These are phyloP conservation scores for Elsinoe perseae DNA, from an alignment of 2,329 filamentous ascomycete genomes.

Conservation along the genomic window DNA sequence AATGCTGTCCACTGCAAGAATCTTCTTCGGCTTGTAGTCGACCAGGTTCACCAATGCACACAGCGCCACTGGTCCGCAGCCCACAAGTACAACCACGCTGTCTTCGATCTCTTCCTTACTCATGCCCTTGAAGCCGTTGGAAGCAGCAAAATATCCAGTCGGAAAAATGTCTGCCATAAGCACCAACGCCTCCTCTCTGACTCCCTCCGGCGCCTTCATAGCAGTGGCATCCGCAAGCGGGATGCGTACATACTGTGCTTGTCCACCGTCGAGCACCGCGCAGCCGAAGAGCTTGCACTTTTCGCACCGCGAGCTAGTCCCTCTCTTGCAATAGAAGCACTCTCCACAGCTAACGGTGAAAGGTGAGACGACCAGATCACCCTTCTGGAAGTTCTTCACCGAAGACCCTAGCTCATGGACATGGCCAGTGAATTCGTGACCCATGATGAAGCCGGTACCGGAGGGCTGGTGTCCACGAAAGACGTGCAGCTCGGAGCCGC, in stretches of 20 bases:
- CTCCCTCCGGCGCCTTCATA: conserved; percentile 62
- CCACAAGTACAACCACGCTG: conserved; percentile 69
- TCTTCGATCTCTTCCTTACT: conserved; percentile 51
- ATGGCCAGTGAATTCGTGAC: conserved; percentile 79
- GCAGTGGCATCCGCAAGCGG: conserved; percentile 74
- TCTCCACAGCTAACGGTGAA: conserved; percentile 72
- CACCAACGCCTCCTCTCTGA: conserved; percentile 66
- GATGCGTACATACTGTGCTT: conserved; percentile 52
- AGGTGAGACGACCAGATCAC: conserved; percentile 72
- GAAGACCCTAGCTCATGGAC: conserved; percentile 59
- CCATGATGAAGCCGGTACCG: conserved; percentile 58
- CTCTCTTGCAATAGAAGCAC: conserved; percentile 79
- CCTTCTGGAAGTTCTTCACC: conserved; percentile 61
- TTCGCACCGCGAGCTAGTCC: conserved; percentile 68
- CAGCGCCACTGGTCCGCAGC: conserved; percentile 72
- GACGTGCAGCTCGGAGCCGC: conserved; percentile 81
- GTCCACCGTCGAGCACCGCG: conserved; percentile 30
- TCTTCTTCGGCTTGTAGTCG: conserved; percentile 64
- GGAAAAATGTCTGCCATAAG: conserved; percentile 94
- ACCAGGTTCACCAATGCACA: conserved; percentile 73
- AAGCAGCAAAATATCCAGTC: conserved; percentile 70
- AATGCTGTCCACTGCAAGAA: conserved; percentile 65
- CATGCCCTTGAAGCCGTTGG: conserved; percentile 64
- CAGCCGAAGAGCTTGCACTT: conserved; percentile 65
- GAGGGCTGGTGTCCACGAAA: conserved; percentile 74